Conservation (phyloP, 1,139 yeast species). For the Lodderomyces theae region DNA sequence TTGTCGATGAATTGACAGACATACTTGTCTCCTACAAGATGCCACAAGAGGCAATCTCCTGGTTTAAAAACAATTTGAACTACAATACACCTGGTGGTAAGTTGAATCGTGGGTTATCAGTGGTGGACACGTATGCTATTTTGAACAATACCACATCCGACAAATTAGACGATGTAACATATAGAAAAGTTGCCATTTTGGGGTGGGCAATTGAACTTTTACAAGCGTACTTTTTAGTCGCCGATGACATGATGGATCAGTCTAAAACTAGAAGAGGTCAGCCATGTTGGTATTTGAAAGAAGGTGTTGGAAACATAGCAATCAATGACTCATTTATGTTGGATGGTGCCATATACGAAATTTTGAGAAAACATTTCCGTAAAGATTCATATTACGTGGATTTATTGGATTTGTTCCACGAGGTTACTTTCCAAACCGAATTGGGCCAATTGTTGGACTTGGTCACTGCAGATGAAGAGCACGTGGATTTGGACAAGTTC, state of each 20-base stretch:
- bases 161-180: constrained; percentile 66
- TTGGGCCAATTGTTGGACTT: constrained; percentile 93
- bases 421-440: constrained; percentile 96
- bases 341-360: constrained; percentile 88
- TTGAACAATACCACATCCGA: constrained; percentile 60
- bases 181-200: constrained; percentile 79
- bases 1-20: constrained; percentile 72
- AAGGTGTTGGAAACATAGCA: constrained; percentile 85
- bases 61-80: constrained; percentile 74
- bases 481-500: constrained; percentile 83
- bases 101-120: constrained; percentile 93
- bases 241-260: constrained; percentile 98
- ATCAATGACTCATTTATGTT: constrained; percentile 97
- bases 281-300: constrained; percentile 92
- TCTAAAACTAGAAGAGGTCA: constrained; percentile 98
- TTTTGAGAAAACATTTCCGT: constrained; percentile 87
- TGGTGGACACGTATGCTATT: constrained; percentile 85
- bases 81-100: constrained; percentile 97
- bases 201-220: constrained; percentile 96
- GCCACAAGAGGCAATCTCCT: constrained; percentile 80
- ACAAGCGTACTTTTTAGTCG: constrained; percentile 95
- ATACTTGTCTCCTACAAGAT: constrained; percentile 70
- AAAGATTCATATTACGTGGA: constrained; percentile 82
- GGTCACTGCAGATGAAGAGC: constrained; percentile 95
- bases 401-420: constrained; percentile 87